Evolutionary conservation across 2,329 filamentous ascomycete genomes (phyloP).

Genomic region (Chalaropsis thielavioides): DNA sequence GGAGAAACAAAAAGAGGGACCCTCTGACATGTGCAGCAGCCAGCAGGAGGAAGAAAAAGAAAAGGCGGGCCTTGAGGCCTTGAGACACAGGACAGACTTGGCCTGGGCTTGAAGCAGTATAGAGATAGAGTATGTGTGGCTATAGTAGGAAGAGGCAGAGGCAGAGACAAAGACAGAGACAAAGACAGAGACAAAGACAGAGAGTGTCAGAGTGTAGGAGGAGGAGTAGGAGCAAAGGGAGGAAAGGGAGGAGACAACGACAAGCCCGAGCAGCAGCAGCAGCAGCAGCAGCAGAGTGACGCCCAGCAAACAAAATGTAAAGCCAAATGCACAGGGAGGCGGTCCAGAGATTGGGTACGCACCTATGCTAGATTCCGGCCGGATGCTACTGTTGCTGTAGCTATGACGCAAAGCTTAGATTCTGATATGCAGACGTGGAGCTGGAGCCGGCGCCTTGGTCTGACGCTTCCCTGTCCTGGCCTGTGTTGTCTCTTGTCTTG

Average conservation of each 20-base stretch:
- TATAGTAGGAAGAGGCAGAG: neutral
- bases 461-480: neutral
- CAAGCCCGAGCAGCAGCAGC: no score
- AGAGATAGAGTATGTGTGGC: neutral
- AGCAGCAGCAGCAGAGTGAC: no score
- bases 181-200: neutral
- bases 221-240: neutral
- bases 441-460: neutral
- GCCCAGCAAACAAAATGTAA: no score
- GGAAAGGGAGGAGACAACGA: no score
- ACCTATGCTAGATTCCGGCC: neutral
- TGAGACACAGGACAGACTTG: no score
- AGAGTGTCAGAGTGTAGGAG: neutral
- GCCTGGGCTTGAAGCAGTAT: no score
- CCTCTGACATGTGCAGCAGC: neutral
- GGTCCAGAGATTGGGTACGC: neutral
- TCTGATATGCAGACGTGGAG: neutral
- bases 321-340: no score
- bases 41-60: neutral
- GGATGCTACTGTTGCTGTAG: constrained; percentile 1
- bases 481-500: neutral
- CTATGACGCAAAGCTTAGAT: neutral
- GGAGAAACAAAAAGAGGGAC: neutral
- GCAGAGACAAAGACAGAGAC: neutral
- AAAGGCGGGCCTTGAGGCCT: neutral